phyloP scores from a whole-genome alignment of 164 flowering plant species.

The Kalanchoe fedtschenkoi region DNA sequence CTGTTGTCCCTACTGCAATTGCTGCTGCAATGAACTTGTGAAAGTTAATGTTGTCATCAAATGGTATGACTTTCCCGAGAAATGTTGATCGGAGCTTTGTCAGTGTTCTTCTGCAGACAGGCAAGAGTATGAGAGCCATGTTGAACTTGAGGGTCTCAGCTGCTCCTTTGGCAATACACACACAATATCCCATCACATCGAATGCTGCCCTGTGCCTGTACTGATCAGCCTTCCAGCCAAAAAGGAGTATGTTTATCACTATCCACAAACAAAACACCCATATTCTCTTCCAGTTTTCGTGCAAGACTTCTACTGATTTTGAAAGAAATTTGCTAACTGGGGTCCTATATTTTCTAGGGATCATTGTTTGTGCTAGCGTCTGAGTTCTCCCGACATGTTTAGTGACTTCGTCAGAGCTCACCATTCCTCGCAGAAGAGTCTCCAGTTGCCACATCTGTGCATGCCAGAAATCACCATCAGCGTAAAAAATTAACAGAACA shows the following conservation, averaged over 20 bases:
- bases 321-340: constrained; percentile 36
- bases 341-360: constrained; percentile 57
- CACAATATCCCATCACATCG: constrained; percentile 61
- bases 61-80: constrained; percentile 48
- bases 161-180: constrained; percentile 78
- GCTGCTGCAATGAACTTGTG: constrained; percentile 66
- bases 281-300: constrained; percentile 69
- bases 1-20: constrained; percentile 31
- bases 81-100: constrained; percentile 66
- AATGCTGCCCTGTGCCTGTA: constrained; percentile 20
- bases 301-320: constrained; percentile 24
- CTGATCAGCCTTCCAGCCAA: constrained; percentile 45
- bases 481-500: neutral
- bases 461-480: neutral
- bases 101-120: constrained; percentile 77
- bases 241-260: constrained; percentile 33
- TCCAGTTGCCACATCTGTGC: constrained; percentile 90
- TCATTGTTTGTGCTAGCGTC: constrained; percentile 67
- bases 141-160: constrained; percentile 82
- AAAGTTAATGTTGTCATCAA: constrained; percentile 89
- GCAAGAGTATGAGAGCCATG: constrained; percentile 84
- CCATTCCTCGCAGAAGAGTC: constrained; percentile 58
- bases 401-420: constrained; percentile 24
- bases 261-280: constrained; percentile 62
- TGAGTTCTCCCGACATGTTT: constrained; percentile 16